Base-by-base conservation (phyloP, 2,329 filamentous ascomycete genomes). In the Ophiocordyceps australis region DNA sequence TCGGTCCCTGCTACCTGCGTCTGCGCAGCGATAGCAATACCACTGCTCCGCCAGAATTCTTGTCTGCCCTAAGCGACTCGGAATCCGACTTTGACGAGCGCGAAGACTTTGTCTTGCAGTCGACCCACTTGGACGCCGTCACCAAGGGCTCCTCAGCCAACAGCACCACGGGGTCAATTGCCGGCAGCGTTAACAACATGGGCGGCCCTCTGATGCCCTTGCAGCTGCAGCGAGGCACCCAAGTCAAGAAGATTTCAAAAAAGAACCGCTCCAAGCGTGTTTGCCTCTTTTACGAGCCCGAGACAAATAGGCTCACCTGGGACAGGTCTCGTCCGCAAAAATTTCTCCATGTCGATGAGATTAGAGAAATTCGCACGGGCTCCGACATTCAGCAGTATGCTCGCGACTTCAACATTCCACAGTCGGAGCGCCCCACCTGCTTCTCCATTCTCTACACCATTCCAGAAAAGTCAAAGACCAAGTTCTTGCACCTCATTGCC, bases 341-440 rank as follows among this genome's bases (percentile, higher is more conserved):
- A 47, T 73, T 71, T 27, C 77, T 98, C 35, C 91, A 92, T 47
- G 80, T 98, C 34, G 89, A 98, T 41, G 83, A 95, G 46, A 86
- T 98, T 40, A 77, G 80, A 41, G 83, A 93, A 42, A 83, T 95
- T 24, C 74, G 85, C 33, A 71, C 74, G 18, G 83, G 81, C 12
- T 66, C 67, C 9, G 81, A 95, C 44, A 81, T 86, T 12, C 72
- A 79, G 30, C 86, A 92, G 45, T 92, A 93, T 45, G 76, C 81
- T 22, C 73, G 86, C 39, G 85, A 94, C 47, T 80, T 78, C 42
- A 69, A 72, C 20, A 57, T 89, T 14, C 55, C 74, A 1, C 65
- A 74, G 26, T 56, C 67, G 5, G 65, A 72, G 20, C 76, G 85
- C 39, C 54, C 62, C 7, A 69, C 71, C 10, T 92, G 85, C 67